Base-by-base conservation (phyloP, 129 eudicot species). In the Flaveria bidentis region DNA sequence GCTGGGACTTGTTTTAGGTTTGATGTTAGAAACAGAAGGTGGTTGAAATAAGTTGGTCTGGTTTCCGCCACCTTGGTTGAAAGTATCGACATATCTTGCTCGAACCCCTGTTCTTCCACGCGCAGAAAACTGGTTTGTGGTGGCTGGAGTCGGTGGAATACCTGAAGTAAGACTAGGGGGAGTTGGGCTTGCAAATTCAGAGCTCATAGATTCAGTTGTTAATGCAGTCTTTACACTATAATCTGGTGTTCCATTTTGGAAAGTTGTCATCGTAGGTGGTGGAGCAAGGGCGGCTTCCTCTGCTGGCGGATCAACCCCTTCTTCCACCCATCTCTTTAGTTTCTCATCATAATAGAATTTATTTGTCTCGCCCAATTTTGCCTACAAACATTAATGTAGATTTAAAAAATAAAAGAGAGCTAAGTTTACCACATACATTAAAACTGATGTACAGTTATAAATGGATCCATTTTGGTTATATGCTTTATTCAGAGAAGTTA, bases 241-340 rank as follows among this genome's bases (percentile, higher is more conserved):
- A 85, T 94, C 92, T 67, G 91, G 75, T 69, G 87, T 73, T 76
- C 91, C 93, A 67, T 85, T 91, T 67, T 85, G 87, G 84, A 91
- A 87, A 62, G 83, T 47, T 20, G 92, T 68, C 78, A 85, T 63
- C 25, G 92, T 79, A 33, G 99, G 99, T 67, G 99, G 99, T 8
- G 97, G 97, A 42, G 96, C 88, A 57, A 78, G 92, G 67, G 86
- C 96, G 12, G 96, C 80, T 87, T 91, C 97, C 87, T 79, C 90
- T 23, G 89, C 90, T 55, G 97, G 99, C 2, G 85, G 86, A 41
- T 83, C 94, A n/a, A 78, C 90, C 66, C 99, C 99, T 84, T 89
- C 96, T 83, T 94, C 99, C 22, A 94, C 97, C 99, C 99, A 94
- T 83, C 96, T 87, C 86, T 86, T 87, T 28, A 91, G 97, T 69